Base-by-base conservation (phyloP, 768 basidiomycete genomes). In the Agaricus blazei region DNA sequence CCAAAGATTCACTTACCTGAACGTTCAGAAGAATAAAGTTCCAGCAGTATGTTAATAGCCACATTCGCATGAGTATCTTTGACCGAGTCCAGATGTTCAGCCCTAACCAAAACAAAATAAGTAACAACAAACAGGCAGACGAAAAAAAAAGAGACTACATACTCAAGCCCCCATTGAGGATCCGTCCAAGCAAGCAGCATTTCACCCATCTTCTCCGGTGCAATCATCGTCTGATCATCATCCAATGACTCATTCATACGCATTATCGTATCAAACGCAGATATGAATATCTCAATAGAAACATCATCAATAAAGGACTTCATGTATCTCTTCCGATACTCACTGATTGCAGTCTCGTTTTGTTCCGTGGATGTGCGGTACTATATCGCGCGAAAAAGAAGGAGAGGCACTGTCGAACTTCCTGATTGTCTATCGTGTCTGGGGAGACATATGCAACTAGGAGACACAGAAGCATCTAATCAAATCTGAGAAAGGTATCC, bases 381-480 rank as follows among this genome's bases (percentile, higher is more conserved):
- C 92, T 91, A 66, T 91, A 98, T 0, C 93, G 86, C 0, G 93
- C 93, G 74, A 99, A 89, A 77, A 98, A 98, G 68, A 97, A 98
- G 4, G 92, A 85, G 12, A 99, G 75, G 64, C 93, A 98, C 69
- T 98, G 96, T 43, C 93, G 79, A 15, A 98, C 75, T 59, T 90
- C 83, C 60, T 89, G 86, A 64, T 97, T 98, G 26, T 85, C 81
- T 9, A 75, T 79, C 0, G 95, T 97, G 44, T 87, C 83, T 0
- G 93, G 91, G 0, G 92, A 91, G 53, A 98, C 81, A 67, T 94
- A 99, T 19, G 85, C 77, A 19, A 79, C 56, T 2, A 76, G 67
- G 9, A 81, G 67, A 56, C 70, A 72, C 28, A 68, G 66, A 24
- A 77, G 53, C n/a, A 73, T 70, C 75, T 77, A 52, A 29, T 34